phyloP scores from a whole-genome alignment of 2,329 filamentous ascomycete species.

The Ceratocystis cacaofunesta region DNA sequence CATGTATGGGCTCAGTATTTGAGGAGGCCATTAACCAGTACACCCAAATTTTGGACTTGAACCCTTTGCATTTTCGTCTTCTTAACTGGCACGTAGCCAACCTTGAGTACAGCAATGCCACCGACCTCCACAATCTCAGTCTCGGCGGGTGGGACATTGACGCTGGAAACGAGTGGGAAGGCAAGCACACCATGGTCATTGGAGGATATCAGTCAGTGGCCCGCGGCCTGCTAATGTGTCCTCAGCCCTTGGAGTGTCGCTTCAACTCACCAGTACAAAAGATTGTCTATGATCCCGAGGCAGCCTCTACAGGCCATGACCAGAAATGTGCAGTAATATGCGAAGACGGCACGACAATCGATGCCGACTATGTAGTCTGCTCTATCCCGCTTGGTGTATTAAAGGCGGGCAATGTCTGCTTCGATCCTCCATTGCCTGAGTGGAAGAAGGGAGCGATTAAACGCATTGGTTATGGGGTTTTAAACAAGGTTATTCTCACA shows the following conservation, averaged over 20 bases:
- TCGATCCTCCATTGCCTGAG: slow-evolving; percentile 74
- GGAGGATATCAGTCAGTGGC: slow-evolving; percentile 90
- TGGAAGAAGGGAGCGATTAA: slow-evolving; percentile 73
- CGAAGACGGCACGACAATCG: slow-evolving; percentile 58
- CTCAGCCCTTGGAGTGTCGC: slow-evolving; percentile 60
- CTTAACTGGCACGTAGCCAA: slow-evolving; percentile 99
- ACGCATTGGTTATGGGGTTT: slow-evolving; percentile 76
- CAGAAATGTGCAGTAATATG: slow-evolving; percentile 50
- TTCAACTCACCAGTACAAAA: slow-evolving; percentile 58
- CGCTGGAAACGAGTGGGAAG: slow-evolving; percentile 93
- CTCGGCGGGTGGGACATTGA: slow-evolving; percentile 93
- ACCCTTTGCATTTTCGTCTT: slow-evolving; percentile 72
- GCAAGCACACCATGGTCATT: slow-evolving; percentile 80
- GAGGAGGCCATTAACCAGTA: slow-evolving; percentile 87
- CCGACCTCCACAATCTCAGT: slow-evolving; percentile 72
- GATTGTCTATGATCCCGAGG: slow-evolving; percentile 39
- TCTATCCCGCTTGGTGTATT: slow-evolving; percentile 83
- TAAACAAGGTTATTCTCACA: slow-evolving; percentile 90
- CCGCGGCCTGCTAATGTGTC: slow-evolving; percentile 67
- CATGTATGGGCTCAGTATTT: slow-evolving; percentile 79
- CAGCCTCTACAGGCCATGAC: slow-evolving; percentile 20
- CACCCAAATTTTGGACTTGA: slow-evolving; percentile 64
- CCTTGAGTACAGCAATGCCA: slow-evolving; percentile 92
- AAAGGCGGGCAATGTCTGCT: slow-evolving; percentile 68
- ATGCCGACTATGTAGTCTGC: slow-evolving; percentile 82